phyloP scores from a whole-genome alignment of 1,139 yeast species.

The Blastobotrys serpentis region DNA sequence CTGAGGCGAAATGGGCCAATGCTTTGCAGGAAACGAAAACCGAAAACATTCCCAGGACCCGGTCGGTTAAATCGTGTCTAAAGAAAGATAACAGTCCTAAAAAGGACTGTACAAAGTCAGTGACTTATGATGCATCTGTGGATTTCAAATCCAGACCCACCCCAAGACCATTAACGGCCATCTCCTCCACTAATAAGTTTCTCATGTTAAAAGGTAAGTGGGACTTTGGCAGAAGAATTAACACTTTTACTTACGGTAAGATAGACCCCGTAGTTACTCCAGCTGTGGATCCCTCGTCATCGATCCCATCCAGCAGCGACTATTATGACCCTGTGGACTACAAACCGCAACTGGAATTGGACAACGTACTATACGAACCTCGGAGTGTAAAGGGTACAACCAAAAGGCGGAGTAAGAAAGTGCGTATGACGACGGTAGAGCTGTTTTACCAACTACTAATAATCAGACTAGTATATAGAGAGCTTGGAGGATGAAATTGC shows the following conservation, averaged over 20 bases:
- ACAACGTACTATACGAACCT: constrained; percentile 1
- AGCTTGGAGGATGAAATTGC: constrained; percentile 11
- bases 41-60: background rate
- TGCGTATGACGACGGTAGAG: too few species aligned
- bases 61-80: constrained; percentile 3
- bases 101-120: background rate
- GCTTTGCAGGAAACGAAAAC: constrained; percentile 1
- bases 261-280: background rate
- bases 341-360: background rate
- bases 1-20: constrained; percentile 2
- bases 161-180: background rate
- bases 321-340: constrained; percentile 12
- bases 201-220: background rate
- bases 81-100: background rate
- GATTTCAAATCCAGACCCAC: background rate
- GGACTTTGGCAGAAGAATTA: background rate
- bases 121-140: constrained; percentile 1
- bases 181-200: background rate
- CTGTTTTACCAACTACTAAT: too few species aligned
- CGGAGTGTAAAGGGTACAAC: background rate
- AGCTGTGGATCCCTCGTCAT: constrained; percentile 2
- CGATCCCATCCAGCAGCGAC: constrained; percentile 17
- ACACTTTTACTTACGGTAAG: background rate
- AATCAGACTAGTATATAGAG: constrained; percentile 8
- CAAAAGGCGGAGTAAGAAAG: constrained; percentile 2